phyloP scores from a whole-genome alignment of 1,284 basidiomycete species.

The Cryptococcus floricola region DNA sequence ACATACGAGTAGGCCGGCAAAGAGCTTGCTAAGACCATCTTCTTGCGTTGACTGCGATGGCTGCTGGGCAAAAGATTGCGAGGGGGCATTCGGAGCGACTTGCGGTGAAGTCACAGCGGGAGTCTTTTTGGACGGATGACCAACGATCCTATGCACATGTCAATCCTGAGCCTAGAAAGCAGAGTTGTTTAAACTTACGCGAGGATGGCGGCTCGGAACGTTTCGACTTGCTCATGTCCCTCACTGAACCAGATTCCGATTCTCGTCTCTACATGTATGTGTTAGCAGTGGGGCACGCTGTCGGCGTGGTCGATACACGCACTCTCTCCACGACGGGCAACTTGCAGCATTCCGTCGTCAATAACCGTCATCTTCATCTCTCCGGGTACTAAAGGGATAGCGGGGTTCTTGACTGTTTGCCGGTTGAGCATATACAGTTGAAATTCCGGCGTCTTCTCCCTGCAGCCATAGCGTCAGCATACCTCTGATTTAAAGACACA shows the following conservation, averaged over 20 bases:
- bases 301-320: constrained; percentile 9
- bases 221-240: constrained; percentile 22
- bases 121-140: constrained; percentile 27
- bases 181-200: constrained; percentile 16
- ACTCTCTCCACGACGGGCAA: constrained; percentile 42
- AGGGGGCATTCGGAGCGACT: background rate
- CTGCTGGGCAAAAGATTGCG: background rate
- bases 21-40: constrained; percentile 38
- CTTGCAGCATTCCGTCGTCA: constrained; percentile 36
- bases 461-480: background rate
- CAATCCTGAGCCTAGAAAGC: background rate
- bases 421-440: constrained; percentile 45
- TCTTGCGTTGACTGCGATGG: constrained; percentile 6
- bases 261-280: constrained; percentile 11
- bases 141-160: constrained; percentile 30
- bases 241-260: constrained; percentile 42
- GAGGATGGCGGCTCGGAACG: constrained; percentile 30
- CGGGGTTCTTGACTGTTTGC: constrained; percentile 36
- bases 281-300: background rate
- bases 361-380: constrained; percentile 41
- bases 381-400: constrained; percentile 36
- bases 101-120: constrained; percentile 2
- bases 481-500: background rate
- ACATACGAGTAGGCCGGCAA: constrained; percentile 24
- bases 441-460: constrained; percentile 36